A percentile compares a stretch with the other conserved stretches of the same genome.
Conservation (phyloP, 2,329 filamentous ascomycete species). For the Penicillium capsulatum region DNA sequence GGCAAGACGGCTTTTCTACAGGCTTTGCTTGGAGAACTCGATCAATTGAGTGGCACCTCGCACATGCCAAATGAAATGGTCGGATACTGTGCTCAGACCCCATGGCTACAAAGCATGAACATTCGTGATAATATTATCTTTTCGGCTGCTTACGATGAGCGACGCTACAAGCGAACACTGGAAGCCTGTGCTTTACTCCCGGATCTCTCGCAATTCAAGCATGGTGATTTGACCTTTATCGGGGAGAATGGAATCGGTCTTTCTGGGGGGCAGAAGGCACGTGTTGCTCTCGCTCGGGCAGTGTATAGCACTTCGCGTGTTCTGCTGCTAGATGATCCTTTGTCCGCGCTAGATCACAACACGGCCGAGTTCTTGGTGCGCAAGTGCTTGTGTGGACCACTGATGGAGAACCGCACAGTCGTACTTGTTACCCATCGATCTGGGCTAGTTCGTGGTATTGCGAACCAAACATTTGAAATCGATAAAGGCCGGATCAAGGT, state of each 20-base stretch:
- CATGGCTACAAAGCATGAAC: slow-evolving; percentile 67
- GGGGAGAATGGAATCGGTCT: slow-evolving; percentile 60
- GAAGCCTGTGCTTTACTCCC: slow-evolving; percentile 60
- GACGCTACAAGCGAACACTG: slow-evolving; percentile 64
- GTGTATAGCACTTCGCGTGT: slow-evolving; percentile 55
- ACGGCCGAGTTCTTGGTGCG: slow-evolving; percentile 60
- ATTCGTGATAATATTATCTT: slow-evolving; percentile 67
- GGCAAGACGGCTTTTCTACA: slow-evolving; percentile 62
- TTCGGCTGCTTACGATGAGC: slow-evolving; percentile 63
- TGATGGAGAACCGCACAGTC: slow-evolving; percentile 52
- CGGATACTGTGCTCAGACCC: slow-evolving; percentile 62
- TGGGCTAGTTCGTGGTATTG: slow-evolving; percentile 68
- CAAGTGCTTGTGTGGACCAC: slow-evolving; percentile 53
- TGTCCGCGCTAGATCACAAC: slow-evolving; percentile 60
- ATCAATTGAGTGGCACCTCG: slow-evolving; percentile 50
- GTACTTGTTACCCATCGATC: slow-evolving; percentile 63
- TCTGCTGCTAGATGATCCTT: slow-evolving; percentile 56
- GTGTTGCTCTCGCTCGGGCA: slow-evolving; percentile 58
- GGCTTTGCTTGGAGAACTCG: slow-evolving; percentile 57
- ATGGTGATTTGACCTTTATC: slow-evolving; percentile 60
- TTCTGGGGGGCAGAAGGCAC: slow-evolving; percentile 58
- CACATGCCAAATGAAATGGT: slow-evolving; percentile 54
- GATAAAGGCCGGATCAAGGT: slow-evolving; percentile 55
- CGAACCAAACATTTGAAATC: slow-evolving; percentile 70
- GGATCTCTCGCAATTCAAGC: slow-evolving; percentile 60